These are phyloP conservation scores for Thielaviopsis ethacetica DNA, from an alignment of 2,329 filamentous ascomycete genomes.

Conservation along the genomic window DNA sequence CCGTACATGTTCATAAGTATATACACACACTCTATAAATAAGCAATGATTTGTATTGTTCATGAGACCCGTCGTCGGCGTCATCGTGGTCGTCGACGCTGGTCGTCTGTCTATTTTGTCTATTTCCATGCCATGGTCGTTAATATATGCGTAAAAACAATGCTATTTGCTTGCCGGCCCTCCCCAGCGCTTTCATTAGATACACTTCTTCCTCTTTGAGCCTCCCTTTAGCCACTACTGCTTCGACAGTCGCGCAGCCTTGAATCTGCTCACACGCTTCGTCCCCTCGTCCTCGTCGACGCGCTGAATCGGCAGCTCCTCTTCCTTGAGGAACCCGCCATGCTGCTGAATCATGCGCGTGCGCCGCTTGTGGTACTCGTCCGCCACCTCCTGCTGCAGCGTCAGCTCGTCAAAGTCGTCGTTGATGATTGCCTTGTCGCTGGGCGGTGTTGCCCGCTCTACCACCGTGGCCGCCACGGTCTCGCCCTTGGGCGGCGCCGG, in stretches of 20 bases:
- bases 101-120: neutral
- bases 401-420: constrained; percentile 38
- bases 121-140: constrained; percentile 13
- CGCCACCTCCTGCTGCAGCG: constrained; percentile 56
- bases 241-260: constrained; percentile 50
- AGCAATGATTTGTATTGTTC: neutral
- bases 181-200: neutral
- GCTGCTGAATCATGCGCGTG: constrained; percentile 65
- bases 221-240: constrained; percentile 21
- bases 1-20: neutral
- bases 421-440: constrained; percentile 7
- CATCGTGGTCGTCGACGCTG: neutral
- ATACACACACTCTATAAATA: neutral
- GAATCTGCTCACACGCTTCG: constrained; percentile 53
- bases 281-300: constrained; percentile 49
- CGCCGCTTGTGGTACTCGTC: constrained; percentile 70
- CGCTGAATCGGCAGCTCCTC: constrained; percentile 51
- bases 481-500: constrained; percentile 22
- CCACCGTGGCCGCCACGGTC: constrained; percentile 42
- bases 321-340: constrained; percentile 66
- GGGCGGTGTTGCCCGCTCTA: constrained; percentile 32
- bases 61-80: neutral
- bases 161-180: neutral
- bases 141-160: neutral
- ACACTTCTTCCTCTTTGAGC: constrained; percentile 12